A percentile compares a stretch with the other conserved stretches of the same genome.
phyloP scores from a whole-genome alignment of 148 eudicot species.

The Vaccinium vitisidaea region DNA sequence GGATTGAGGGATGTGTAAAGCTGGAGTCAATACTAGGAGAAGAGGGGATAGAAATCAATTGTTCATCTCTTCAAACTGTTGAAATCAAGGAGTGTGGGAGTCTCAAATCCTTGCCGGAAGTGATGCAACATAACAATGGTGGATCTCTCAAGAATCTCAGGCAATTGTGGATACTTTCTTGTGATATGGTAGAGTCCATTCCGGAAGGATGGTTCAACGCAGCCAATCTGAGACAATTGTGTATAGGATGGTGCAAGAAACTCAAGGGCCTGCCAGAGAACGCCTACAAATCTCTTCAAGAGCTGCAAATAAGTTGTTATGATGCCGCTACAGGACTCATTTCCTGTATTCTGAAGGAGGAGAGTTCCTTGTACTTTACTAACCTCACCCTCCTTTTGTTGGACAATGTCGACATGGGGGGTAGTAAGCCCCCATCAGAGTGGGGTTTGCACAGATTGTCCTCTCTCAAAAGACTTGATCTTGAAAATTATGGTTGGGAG shows the following conservation, averaged over 20 bases:
- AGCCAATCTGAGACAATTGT: neutral
- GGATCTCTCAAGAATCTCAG: neutral
- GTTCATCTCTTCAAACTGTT: neutral
- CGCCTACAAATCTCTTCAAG: neutral
- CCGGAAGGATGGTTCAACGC: neutral
- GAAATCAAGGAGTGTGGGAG: rapidly evolving
- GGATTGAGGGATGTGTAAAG: neutral
- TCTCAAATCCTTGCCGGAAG: constrained; percentile 1
- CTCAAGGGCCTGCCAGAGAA: neutral
- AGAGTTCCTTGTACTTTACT: neutral
- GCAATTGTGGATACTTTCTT: rapidly evolving
- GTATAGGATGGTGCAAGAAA: neutral
- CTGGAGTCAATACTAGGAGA: neutral
- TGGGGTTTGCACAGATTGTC: neutral
- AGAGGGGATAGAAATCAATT: neutral
- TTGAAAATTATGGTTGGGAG: neutral
- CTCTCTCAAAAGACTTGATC: neutral
- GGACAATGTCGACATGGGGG: neutral
- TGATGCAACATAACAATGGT: neutral
- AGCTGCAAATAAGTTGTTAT: neutral
- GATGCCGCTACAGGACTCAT: neutral
- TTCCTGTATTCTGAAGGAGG: neutral
- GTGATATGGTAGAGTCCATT: neutral
- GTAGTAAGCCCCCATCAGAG: neutral
- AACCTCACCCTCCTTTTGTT: neutral